Evolutionary conservation across 2,329 filamentous ascomycete species (phyloP), one percentile per base, ranked within the genome.

Genomic region (Exophiala lecanii-corni): DNA sequence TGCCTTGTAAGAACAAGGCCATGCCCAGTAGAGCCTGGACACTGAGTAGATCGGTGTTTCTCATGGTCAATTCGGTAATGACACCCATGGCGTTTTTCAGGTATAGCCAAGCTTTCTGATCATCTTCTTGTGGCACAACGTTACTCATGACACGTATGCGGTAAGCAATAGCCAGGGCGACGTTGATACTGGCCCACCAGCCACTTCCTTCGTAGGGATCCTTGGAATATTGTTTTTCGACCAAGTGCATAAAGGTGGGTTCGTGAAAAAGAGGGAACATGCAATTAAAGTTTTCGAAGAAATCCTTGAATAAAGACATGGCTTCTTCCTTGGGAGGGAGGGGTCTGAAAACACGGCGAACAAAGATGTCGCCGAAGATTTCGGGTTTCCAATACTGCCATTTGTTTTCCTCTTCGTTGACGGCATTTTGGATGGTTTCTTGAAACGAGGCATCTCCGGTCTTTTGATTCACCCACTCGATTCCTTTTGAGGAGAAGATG

Each of bases 341-440:
- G 12, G 81, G 83, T 48, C 84, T 84, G 72, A 91, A 96, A 19
- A 95, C 76, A 12, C 83, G 82, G 26, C 89, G 81, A 40, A 82
- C 80, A 67, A 97, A 97, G 15, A 98, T 78, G 62, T 97, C 91
- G 37, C 84, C 80, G 64, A 97, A 97, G 17, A 97, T 84, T 61
- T 97, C 89, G n/a, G 89, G 89, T 60, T 94, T 95, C 92, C 92
- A 97, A 57, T 92, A 87, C 57, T 87, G 88, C 86, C 88, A 96
- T 62, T 94, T 95, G 65, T 92, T 87, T 56, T 95, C 87, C 31
- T 94, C 81, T 18, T 86, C 87, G 44, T 55, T 56, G 41, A 57
- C 54, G n/a, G 91, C 85, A 39, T 87, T 83, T 2, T 84, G 84
- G 42, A 98, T 95, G 86, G 96, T 97, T 43, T 86, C 79, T 62